Conservation (phyloP, 768 basidiomycete species). For the Suillus discolor region DNA sequence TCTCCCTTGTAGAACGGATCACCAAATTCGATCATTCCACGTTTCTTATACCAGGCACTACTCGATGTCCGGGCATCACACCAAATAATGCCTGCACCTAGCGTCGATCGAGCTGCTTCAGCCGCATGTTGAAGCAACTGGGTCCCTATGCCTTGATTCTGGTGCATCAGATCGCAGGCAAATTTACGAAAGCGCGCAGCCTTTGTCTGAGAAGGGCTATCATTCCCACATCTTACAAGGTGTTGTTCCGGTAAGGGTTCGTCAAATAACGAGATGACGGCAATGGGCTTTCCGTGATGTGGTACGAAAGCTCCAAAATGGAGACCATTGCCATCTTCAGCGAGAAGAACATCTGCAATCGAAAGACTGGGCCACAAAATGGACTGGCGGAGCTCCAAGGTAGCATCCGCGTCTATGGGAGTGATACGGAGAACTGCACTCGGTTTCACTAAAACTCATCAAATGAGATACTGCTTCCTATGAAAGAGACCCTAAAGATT, state of each 20-base stretch:
- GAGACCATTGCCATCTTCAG: constrained; percentile 51
- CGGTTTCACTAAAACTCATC: background rate
- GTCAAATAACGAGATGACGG: constrained; percentile 59
- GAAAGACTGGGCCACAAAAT: constrained; percentile 60
- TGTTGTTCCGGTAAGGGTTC: constrained; percentile 37
- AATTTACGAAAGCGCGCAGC: constrained; percentile 61
- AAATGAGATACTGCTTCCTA: background rate
- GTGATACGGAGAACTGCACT: constrained; percentile 19
- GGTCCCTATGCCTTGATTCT: constrained; percentile 56
- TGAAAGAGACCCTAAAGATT: background rate
- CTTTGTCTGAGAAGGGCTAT: constrained; percentile 9
- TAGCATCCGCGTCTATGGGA: constrained; percentile 43
- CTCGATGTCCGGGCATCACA: constrained; percentile 57
- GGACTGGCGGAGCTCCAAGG: constrained; percentile 53
- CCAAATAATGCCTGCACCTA: constrained; percentile 49
- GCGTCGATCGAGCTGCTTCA: constrained; percentile 40
- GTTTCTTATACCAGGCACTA: constrained; percentile 52
- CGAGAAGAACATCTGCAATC: constrained; percentile 49
- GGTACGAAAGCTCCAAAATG: constrained; percentile 61
- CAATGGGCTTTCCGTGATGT: constrained; percentile 39
- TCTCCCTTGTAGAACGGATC: constrained; percentile 52
- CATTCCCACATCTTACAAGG: background rate
- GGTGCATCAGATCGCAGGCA: constrained; percentile 53
- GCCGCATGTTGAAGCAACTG: constrained; percentile 45
- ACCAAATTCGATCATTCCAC: constrained; percentile 54